These are phyloP conservation scores for Graphilbum fragrans DNA, from an alignment of 2,329 filamentous ascomycete genomes.

Conservation along the genomic window DNA sequence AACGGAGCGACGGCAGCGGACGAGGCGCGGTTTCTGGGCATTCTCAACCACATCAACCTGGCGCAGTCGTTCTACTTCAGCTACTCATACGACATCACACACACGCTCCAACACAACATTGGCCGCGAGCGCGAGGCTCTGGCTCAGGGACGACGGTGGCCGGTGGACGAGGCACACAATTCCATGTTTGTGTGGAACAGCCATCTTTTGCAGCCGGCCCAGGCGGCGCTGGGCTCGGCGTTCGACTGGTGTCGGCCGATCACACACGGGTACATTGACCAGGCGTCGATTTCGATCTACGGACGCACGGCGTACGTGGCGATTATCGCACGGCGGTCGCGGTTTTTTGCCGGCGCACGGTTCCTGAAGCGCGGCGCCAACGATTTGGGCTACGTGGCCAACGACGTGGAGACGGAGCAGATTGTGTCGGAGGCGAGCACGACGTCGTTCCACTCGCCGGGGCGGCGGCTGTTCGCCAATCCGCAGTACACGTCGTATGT, in stretches of 20 bases:
- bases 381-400: conserved; percentile 89
- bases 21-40: conserved; percentile 78
- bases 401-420: conserved; percentile 97
- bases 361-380: conserved; percentile 94
- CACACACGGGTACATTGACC: conserved; percentile 92
- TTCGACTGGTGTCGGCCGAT: conserved; percentile 96
- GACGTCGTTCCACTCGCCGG: conserved; percentile 90
- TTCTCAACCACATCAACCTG: conserved; percentile 83
- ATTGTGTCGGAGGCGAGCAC: conserved; percentile 91
- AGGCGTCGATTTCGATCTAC: conserved; percentile 75
- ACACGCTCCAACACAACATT: conserved; percentile 86
- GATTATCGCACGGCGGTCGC: conserved; percentile 81
- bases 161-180: conserved; percentile 58
- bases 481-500: conserved; percentile 93
- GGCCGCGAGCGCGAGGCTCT: conserved; percentile 64
- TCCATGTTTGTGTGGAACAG: conserved; percentile 99
- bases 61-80: conserved; percentile 95
- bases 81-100: conserved; percentile 93
- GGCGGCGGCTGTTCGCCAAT: conserved; percentile 72
- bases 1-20: conserved; percentile 37
- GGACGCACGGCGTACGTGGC: conserved; percentile 84
- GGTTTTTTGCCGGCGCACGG: conserved; percentile 86
- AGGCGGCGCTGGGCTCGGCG: conserved; percentile 57
- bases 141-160: conserved; percentile 47
- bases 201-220: conserved; percentile 70